A percentile compares a stretch with the other conserved stretches of the same genome.
These are phyloP conservation scores for Epichloe glyceriae DNA, from an alignment of 2,329 filamentous ascomycete genomes.

Conservation along the genomic window DNA sequence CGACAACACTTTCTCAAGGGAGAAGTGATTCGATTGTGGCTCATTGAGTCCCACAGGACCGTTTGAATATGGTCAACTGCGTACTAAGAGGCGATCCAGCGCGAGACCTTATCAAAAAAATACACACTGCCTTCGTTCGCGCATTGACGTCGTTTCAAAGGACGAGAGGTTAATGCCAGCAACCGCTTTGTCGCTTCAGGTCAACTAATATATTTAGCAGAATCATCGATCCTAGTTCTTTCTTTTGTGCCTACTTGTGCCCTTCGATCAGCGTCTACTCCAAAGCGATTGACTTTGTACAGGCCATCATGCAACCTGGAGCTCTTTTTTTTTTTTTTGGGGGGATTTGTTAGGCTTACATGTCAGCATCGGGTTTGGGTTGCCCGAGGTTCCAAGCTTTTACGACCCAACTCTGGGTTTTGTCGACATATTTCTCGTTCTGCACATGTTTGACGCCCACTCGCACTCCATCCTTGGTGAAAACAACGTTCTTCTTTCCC, in stretches of 20 bases:
- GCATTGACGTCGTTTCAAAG: background rate
- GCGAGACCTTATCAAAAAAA: background rate
- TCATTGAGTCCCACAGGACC: background rate
- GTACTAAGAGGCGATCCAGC: background rate
- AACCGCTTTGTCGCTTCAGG: background rate
- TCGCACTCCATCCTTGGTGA: conserved; percentile 61
- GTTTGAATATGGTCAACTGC: background rate
- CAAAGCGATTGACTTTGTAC: too few relatives aligned
- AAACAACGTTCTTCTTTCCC: conserved; percentile 62
- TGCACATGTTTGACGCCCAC: conserved; percentile 58
- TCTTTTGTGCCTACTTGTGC: conserved; percentile 4
- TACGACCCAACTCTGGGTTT: conserved; percentile 55
- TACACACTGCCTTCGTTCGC: background rate
- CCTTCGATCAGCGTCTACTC: background rate
- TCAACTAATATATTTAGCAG: background rate
- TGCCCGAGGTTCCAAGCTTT: conserved; percentile 51
- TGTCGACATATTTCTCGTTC: conserved; percentile 59
- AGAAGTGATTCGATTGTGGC: background rate
- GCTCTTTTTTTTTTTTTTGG: too few relatives aligned
- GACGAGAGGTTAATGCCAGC: too few relatives aligned
- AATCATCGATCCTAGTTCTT: conserved; percentile 4
- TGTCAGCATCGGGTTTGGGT: conserved; percentile 9
- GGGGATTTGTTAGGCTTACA: conserved; percentile 7
- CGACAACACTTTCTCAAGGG: too few relatives aligned
- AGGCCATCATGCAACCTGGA: background rate